phyloP scores from a whole-genome alignment of 202 grass and related monocot genomes.

The Digitaria exilis region DNA sequence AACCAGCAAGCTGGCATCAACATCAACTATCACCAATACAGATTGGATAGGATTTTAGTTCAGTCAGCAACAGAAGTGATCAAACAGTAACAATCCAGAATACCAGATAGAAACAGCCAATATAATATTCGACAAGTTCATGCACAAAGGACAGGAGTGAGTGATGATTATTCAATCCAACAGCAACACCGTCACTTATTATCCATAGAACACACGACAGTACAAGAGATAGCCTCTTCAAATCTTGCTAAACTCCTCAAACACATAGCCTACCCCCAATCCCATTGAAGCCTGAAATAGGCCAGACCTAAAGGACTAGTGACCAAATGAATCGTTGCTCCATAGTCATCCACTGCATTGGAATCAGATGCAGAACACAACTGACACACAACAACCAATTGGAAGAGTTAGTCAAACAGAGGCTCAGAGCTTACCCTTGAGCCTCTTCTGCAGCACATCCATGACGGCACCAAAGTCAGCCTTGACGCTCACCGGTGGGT shows the following conservation, averaged over 20 bases:
- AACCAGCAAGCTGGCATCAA: neutral
- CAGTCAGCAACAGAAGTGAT: neutral
- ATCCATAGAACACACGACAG: constrained; percentile 20
- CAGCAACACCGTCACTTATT: constrained; percentile 31
- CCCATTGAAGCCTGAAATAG: neutral
- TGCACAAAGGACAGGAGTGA: neutral
- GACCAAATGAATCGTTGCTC: constrained; percentile 14
- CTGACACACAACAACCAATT: constrained; percentile 4
- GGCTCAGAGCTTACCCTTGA: constrained; percentile 69
- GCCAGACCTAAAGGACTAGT: neutral
- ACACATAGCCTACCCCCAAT: constrained; percentile 6
- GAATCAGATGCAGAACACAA: constrained; percentile 34
- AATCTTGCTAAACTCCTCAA: neutral
- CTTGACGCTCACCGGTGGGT: constrained; percentile 76
- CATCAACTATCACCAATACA: neutral
- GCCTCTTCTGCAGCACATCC: constrained; percentile 81
- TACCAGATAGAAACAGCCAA: neutral
- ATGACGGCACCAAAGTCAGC: constrained; percentile 77
- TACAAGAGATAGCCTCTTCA: constrained; percentile 28
- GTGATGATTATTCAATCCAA: constrained; percentile 44
- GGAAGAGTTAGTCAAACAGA: neutral
- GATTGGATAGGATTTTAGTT: neutral
- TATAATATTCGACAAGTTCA: neutral
- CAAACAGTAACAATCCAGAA: neutral
- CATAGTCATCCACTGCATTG: constrained; percentile 14